Evolutionary conservation across 2,329 filamentous ascomycete genomes (phyloP).

Genomic region (Fusarium drepaniforme): DNA sequence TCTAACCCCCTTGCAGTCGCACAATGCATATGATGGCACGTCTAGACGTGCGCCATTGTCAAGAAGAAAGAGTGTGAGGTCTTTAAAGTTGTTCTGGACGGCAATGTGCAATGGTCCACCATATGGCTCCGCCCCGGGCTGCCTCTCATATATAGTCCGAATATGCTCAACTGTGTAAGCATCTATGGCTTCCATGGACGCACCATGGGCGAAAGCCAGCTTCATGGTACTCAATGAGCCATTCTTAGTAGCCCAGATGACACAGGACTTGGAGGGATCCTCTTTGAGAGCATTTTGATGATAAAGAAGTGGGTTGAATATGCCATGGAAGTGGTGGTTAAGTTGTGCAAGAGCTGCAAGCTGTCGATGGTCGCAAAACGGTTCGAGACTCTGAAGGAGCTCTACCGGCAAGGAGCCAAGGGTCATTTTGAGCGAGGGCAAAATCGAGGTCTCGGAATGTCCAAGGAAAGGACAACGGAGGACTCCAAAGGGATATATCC

Average conservation of each 20-base stretch:
- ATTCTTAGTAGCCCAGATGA: neutral
- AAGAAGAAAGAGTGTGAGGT: neutral
- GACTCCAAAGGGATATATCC: neutral
- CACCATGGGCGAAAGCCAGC: neutral
- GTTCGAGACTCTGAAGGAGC: neutral
- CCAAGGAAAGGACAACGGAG: neutral
- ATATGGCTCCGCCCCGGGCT: neutral
- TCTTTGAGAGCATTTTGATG: neutral
- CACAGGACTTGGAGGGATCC: neutral
- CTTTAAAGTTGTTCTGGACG: neutral
- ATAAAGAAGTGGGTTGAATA: constrained; percentile 1
- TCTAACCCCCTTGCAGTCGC: neutral
- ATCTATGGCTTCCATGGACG: neutral
- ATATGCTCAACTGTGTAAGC: neutral
- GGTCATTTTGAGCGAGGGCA: neutral
- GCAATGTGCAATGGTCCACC: neutral
- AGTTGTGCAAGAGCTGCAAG: neutral
- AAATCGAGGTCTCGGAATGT: neutral
- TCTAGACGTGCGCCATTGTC: neutral
- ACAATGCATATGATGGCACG: neutral
- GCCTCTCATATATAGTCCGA: neutral
- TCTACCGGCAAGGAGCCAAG: neutral
- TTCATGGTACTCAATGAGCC: neutral
- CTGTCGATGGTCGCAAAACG: neutral
- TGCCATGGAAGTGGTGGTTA: neutral